Conservation (phyloP, 768 basidiomycete genomes). For the Dentipellis sp. region DNA sequence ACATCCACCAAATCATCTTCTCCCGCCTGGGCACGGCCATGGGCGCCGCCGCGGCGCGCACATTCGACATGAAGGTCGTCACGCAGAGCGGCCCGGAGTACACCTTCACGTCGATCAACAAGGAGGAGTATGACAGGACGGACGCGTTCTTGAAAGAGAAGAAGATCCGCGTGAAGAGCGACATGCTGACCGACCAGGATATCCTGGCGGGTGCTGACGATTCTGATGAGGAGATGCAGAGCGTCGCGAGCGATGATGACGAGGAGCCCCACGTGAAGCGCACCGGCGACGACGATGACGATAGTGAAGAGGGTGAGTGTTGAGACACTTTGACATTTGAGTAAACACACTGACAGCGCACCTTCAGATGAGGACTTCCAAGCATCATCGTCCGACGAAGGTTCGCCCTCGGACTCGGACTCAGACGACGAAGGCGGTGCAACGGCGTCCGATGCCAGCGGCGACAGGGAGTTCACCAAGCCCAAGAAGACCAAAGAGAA, state of each 20-base stretch:
- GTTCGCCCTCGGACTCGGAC: slow-evolving; percentile 78
- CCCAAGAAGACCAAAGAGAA: slow-evolving; percentile 30
- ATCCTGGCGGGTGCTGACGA: slow-evolving; percentile 63
- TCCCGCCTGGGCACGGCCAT: slow-evolving; percentile 87
- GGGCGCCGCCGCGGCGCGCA: slow-evolving; percentile 74
- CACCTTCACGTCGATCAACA: slow-evolving; percentile 89
- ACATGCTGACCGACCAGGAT: slow-evolving; percentile 86
- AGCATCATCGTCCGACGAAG: slow-evolving; percentile 74
- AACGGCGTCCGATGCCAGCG: slow-evolving; percentile 80
- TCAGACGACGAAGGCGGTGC: slow-evolving; percentile 56
- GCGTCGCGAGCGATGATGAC: slow-evolving; percentile 63
- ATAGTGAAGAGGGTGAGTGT: slow-evolving; percentile 61
- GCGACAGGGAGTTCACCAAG: slow-evolving; percentile 56
- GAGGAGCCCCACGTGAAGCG: slow-evolving; percentile 41
- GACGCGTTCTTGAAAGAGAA: slow-evolving; percentile 83
- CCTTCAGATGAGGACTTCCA: slow-evolving; percentile 80
- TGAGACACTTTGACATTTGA: background rate
- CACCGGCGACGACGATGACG: slow-evolving; percentile 57
- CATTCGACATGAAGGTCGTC: slow-evolving; percentile 89
- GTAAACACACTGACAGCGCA: slow-evolving; percentile 4
- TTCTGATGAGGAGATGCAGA: slow-evolving; percentile 75
- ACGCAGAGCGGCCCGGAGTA: slow-evolving; percentile 79
- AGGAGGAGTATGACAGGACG: slow-evolving; percentile 86
- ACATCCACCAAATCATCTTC: slow-evolving; percentile 87
- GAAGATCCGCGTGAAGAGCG: slow-evolving; percentile 91